Evolutionary conservation across 352 stramenopile species (phyloP), one percentile per base, ranked within the genome.

Genomic region (Globisporangium emineosum): DNA sequence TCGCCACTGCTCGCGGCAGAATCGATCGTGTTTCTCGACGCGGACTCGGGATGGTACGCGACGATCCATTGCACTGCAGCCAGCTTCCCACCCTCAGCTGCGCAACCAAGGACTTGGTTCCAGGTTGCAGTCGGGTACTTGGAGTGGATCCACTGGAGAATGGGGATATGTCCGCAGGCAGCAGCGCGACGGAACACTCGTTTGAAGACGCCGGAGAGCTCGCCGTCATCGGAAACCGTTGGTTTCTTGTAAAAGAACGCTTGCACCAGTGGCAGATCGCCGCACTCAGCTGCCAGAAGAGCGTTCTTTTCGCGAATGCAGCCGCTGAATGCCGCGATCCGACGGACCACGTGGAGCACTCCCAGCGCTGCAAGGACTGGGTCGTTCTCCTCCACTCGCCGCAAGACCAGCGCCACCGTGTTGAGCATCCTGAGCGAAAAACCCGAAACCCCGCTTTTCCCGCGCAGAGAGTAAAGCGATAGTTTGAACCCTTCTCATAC

Each of bases 161-260:
- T 71, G 2, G 76, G 27, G 42, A 90, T 56, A 53, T 86, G 78
- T 0, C 79, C 79, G 23, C 75, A 64, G 2, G 67, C 68, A 30
- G 83, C 81, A 3, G 79, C 81, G 53, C 73, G 73, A 40, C 82
- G 67, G 64, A 90, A 85, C n/a, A 81, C 79, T 35, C 21, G 7
- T 7, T 3, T 35, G 40, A 62, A 55, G n/a, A 25, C 7, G 2
- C 13, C 9, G 8, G 57, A 45, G 42, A 55, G 53, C 42, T 37
- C 12, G 35, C 47, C 32, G 3, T 13, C 17, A 10, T 9, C 37
- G 1, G 33, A 64, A 17, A 64, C 30, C 33, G 13, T 32, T 23
- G 42, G 29, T 17, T 62, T 45, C 19, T 55, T n/a, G 17, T 37
- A 40, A 21, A 55, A 55, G 27, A 35, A 62, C 12, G 30, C 42